phyloP scores from a whole-genome alignment of 139 green algal genomes.

The Chlamydomonas urium region DNA sequence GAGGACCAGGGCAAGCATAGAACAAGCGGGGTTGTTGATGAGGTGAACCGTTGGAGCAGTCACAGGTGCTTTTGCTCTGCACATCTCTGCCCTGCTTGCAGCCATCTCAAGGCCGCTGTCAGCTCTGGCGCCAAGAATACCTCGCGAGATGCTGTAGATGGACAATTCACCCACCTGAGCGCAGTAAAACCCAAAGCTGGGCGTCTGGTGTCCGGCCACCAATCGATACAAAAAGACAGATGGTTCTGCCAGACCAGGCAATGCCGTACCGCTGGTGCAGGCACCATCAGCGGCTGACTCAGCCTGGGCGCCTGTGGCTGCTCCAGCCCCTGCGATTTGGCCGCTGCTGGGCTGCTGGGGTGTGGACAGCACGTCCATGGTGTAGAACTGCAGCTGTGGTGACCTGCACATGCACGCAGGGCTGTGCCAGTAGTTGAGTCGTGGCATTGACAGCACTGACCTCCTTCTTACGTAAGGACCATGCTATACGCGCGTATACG shows the following conservation, averaged over 20 bases:
- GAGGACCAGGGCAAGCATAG: neutral
- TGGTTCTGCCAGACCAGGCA: too few relatives aligned
- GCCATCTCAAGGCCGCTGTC: too few relatives aligned
- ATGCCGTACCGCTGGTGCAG: too few relatives aligned
- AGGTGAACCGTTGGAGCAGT: neutral
- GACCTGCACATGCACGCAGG: too few relatives aligned
- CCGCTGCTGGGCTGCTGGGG: neutral
- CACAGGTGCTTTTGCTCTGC: too few relatives aligned
- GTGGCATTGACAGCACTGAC: too few relatives aligned
- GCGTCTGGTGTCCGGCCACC: slow-evolving; percentile 43
- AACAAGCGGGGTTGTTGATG: neutral
- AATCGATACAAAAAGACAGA: slow-evolving; percentile 77
- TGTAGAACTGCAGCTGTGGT: slow-evolving; percentile 62
- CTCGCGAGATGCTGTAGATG: too few relatives aligned
- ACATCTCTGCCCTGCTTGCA: too few relatives aligned
- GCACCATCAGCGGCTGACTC: too few relatives aligned
- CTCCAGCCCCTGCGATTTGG: neutral
- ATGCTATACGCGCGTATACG: neutral
- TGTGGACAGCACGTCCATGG: slow-evolving; percentile 59
- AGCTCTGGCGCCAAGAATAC: neutral
- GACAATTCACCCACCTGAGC: slow-evolving; percentile 14
- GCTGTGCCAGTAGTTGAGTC: too few relatives aligned
- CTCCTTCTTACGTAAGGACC: neutral
- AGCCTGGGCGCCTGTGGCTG: too few relatives aligned
- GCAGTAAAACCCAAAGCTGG: slow-evolving; percentile 65